Evolutionary conservation across 441 rosid genomes (phyloP), one percentile per base, ranked within the genome.

Genomic region (Kokia cookei): DNA sequence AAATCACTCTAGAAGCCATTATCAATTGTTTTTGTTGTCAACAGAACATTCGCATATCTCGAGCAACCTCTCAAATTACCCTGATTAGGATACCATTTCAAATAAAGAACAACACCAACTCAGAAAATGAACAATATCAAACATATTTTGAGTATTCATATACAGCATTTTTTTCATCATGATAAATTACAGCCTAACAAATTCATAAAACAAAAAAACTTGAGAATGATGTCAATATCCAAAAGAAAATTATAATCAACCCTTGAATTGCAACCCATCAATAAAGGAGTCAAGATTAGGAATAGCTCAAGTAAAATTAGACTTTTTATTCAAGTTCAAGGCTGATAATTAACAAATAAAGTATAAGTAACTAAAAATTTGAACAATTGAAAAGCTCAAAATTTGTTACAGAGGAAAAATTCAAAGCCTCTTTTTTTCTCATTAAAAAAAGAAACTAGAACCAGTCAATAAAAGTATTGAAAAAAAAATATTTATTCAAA

Each of bases 1-100:
- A 71, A 53, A 94, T 86, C 68, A 91, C 92, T 84, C 90, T 86
- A 61, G 96, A 89, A 63, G 92, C 90, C 98, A 94, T 92, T 79
- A 61, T 73, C 72, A 72, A 53, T 67, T 51, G 24, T 58, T 75
- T 43, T 62, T 79, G 72, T 64, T 75, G 68, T 72, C 75, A 74
- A 47, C 42, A 74, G 57, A 73, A 78, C 78, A 76, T 69, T 66
- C 55, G 71, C 82, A 82, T 75, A 75, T 48, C 85, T 72, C 37
- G 69, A n/a, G 79, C 50, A 71, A 75, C 53, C 67, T 50, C 80
- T 45, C 43, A 12, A 32, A 22, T 69, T 32, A 32, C 50, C 71
- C 81, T 69, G 78, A 54, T 24, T 43, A 14, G 76, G 5, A 71
- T 19, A 35, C 71, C 59, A 71, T 48, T 71, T 57, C 51, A 79